Conservation (phyloP, 1,139 yeast genomes). For the Meyerozyma carpophila region DNA sequence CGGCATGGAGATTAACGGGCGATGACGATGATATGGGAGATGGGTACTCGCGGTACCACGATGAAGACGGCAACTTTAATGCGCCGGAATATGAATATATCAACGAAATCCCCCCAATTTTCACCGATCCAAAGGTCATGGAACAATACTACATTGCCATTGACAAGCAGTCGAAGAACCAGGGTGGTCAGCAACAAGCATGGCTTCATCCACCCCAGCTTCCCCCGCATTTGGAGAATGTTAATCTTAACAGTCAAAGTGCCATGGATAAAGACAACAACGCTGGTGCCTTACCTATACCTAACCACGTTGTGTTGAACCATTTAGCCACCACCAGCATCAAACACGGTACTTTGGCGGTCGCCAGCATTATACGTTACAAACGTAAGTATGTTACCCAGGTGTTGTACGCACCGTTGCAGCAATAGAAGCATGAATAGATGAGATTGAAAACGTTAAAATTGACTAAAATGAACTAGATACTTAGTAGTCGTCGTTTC, state of each 20-base stretch:
- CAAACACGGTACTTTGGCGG: slow-evolving; percentile 45
- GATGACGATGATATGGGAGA: slow-evolving; percentile 77
- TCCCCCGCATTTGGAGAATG: slow-evolving; percentile 47
- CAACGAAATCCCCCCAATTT: slow-evolving; percentile 81
- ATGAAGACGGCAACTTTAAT: slow-evolving; percentile 41
- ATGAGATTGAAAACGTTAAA: neutral
- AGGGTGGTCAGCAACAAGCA: slow-evolving; percentile 59
- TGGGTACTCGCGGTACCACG: slow-evolving; percentile 74
- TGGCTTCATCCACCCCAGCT: slow-evolving; percentile 60
- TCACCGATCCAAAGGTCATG: slow-evolving; percentile 66
- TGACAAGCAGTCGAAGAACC: slow-evolving; percentile 61
- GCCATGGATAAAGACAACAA: slow-evolving; percentile 43
- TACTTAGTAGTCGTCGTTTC: neutral
- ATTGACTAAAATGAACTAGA: neutral
- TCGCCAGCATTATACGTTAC: slow-evolving; percentile 44
- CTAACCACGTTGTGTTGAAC: slow-evolving; percentile 43
- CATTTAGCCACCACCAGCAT: slow-evolving; percentile 48
- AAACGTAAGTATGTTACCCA: slow-evolving; percentile 46
- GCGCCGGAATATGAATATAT: slow-evolving; percentile 40
- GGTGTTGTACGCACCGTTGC: slow-evolving; percentile 45
- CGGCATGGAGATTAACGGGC: slow-evolving; percentile 48
- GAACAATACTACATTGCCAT: slow-evolving; percentile 64
- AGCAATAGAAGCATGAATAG: slow-evolving; percentile 13
- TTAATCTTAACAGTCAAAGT: slow-evolving; percentile 41
- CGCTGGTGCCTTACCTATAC: slow-evolving; percentile 46